These are phyloP conservation scores for Brassica cretica DNA, from an alignment of 345 rosid species.

Conservation along the genomic window DNA sequence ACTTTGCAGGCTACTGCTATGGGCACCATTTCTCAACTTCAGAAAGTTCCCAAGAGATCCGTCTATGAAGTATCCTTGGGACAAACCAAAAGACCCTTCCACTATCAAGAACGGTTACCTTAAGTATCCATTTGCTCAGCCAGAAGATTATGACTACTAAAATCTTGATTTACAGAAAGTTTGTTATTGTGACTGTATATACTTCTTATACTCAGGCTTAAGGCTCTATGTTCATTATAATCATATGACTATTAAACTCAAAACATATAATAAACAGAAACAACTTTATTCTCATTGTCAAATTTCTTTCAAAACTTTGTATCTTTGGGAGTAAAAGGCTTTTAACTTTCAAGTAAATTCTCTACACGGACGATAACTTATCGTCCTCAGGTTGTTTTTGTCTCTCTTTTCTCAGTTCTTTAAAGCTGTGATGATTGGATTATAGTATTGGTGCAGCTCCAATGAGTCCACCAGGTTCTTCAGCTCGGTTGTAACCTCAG, in stretches of 20 bases:
- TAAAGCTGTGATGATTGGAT: slow-evolving; percentile 22
- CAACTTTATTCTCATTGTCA: slow-evolving; percentile 34
- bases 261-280: slow-evolving; percentile 29
- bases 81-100: slow-evolving; percentile 67
- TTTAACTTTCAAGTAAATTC: slow-evolving; percentile 26
- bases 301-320: slow-evolving; percentile 27
- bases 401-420: slow-evolving; percentile 17
- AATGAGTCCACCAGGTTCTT: slow-evolving; percentile 26
- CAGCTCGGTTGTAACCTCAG: slow-evolving; percentile 30
- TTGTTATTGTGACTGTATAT: slow-evolving; percentile 12
- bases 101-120: slow-evolving; percentile 49
- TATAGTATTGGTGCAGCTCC: slow-evolving; percentile 16
- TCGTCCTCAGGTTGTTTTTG: slow-evolving; percentile 4
- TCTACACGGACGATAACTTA: slow-evolving; percentile 31
- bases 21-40: slow-evolving; percentile 96
- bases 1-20: slow-evolving; percentile 55
- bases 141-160: slow-evolving; percentile 67
- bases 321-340: slow-evolving; percentile 32
- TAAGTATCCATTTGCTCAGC: slow-evolving; percentile 75
- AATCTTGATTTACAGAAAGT: neutral
- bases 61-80: slow-evolving; percentile 80
- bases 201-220: neutral
- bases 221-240: slow-evolving; percentile 2
- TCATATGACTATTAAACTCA: neutral
- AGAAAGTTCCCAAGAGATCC: slow-evolving; percentile 93